Percentiles rank a stretch among this genome's conserved stretches.
phyloP scores from a whole-genome alignment of 805 yeast genomes.

The Starmerella apicola region DNA sequence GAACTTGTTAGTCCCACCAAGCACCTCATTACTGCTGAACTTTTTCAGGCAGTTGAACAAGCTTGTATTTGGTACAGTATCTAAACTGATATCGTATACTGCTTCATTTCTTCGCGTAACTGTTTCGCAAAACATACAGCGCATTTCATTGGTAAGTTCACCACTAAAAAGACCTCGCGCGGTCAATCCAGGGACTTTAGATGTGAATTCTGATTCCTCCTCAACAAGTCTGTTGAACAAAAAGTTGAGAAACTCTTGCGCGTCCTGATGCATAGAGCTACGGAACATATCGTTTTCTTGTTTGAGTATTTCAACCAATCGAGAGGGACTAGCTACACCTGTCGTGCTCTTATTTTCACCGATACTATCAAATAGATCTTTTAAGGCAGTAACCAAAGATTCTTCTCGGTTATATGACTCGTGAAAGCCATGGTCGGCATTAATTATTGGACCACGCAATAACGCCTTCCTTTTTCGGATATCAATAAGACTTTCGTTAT shows the following conservation, averaged over 20 bases:
- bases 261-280: conserved; percentile 94
- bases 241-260: conserved; percentile 90
- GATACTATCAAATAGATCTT: conserved; percentile 78
- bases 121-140: conserved; percentile 80
- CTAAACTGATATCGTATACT: conserved; percentile 77
- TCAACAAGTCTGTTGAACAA: conserved; percentile 61
- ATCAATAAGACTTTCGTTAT: conserved; percentile 33
- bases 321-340: conserved; percentile 77
- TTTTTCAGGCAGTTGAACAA: conserved; percentile 67
- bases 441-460: conserved; percentile 68
- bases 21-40: conserved; percentile 74
- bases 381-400: conserved; percentile 51
- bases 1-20: conserved; percentile 79
- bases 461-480: conserved; percentile 68
- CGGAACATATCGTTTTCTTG: conserved; percentile 74
- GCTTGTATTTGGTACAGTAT: conserved; percentile 61
- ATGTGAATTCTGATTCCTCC: conserved; percentile 26
- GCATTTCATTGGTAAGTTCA: conserved; percentile 68
- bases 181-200: background rate
- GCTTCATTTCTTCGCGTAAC: conserved; percentile 70
- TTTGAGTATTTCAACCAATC: conserved; percentile 63
- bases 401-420: conserved; percentile 39
- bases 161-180: conserved; percentile 74
- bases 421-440: conserved; percentile 57
- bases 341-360: conserved; percentile 52